Evolutionary conservation across 169 alveolate species (phyloP), one percentile per base, ranked within the genome.

Genomic region (Cryptosporidium xiaoi): DNA sequence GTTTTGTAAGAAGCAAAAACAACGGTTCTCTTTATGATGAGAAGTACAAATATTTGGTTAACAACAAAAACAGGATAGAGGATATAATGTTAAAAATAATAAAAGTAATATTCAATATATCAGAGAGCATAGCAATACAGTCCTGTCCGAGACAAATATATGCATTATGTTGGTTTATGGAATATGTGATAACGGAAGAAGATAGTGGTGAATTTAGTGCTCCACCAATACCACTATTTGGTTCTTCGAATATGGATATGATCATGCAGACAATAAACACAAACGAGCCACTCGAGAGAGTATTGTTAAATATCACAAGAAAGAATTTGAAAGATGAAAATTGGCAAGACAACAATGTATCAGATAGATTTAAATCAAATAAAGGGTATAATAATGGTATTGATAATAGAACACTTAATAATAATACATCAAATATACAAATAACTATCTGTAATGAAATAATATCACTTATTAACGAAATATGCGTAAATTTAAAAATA

Each of bases 101-200:
- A 15, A 27, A 55, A 13, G 48, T 65, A 31, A 69, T 69, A 44
- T 27, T 20, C 29, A 51, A 36, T 29, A 69, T 69, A 29, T 56
- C 68, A 34, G 44, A 53, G 7, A 62, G 67, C 3, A 66, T 69
- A 51, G 56, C 83, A 20, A 69, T 56, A 10, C 83, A 69, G 7
- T 69, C 83, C 10, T 69, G 67, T n/a, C 83, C 83, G 33, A 51
- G 83, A 69, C 67, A 69, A 29, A 20, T 69, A 31, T 69, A 51
- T 53, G 83, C 67, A 34, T 12, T 69, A 29, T 27, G 83, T 53
- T 69, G 83, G 83, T 69, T 69, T 69, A 69, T 69, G 18, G 66
- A 51, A 13, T 69, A n/a, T 36, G 29, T 69, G 6, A 51, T 69
- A 34, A 20, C 31, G 12, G 51, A 18, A 20, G 48, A 67, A 12